These are phyloP conservation scores for Colletotrichum sp. DNA, from an alignment of 2,329 filamentous ascomycete genomes.

Conservation along the genomic window DNA sequence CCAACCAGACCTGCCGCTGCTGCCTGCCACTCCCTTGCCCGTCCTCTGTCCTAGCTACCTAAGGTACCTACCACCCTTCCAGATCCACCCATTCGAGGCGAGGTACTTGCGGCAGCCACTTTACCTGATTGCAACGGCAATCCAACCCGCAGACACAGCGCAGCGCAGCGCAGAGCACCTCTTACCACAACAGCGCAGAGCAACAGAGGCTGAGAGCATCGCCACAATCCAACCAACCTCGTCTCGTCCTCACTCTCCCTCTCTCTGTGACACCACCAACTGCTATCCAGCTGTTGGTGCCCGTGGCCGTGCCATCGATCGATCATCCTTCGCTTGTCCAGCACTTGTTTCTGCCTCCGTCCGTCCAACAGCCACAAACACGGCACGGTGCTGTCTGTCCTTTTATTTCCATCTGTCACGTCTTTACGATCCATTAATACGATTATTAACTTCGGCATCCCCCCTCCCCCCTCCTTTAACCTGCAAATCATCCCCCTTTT, in stretches of 20 bases:
- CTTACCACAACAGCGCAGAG: neutral
- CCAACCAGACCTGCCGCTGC: neutral
- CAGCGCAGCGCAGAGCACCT: neutral
- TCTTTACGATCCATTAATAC: neutral
- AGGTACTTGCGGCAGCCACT: neutral
- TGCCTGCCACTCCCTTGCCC: neutral
- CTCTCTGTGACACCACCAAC: slow-evolving; percentile 2
- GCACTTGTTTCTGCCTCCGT: neutral
- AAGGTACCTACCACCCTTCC: neutral
- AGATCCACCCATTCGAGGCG: neutral
- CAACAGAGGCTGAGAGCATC: neutral
- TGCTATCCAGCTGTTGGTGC: neutral
- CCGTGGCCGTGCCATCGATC: slow-evolving; percentile 3
- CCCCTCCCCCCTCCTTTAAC: neutral
- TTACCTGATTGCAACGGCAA: neutral
- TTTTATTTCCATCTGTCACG: neutral
- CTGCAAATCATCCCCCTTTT: neutral
- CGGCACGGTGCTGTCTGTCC: neutral
- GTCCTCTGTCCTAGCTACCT: neutral
- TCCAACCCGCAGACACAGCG: neutral
- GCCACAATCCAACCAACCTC: neutral
- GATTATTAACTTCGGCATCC: neutral
- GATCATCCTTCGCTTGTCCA: neutral
- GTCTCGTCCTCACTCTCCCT: neutral
- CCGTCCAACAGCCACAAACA: neutral